These are phyloP conservation scores for Collariella sp. DNA, from an alignment of 495 filamentous ascomycete species.

Conservation along the genomic window DNA sequence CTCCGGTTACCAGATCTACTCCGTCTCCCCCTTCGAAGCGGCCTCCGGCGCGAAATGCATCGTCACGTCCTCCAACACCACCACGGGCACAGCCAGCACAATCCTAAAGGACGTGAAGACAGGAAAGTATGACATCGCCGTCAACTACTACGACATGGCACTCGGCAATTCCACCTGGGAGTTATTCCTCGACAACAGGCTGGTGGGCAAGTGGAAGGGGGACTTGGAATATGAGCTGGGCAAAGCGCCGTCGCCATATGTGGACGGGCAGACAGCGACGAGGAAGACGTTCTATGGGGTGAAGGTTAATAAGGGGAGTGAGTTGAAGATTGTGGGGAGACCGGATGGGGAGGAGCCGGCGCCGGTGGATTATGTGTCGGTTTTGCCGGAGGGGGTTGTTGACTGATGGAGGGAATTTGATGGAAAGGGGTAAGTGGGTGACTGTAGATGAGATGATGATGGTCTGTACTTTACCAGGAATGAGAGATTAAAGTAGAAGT, in stretches of 20 bases:
- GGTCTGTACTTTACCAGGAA: no score
- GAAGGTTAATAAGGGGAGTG: slow-evolving; percentile 44
- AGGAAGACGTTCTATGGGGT: slow-evolving; percentile 50
- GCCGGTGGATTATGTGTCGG: slow-evolving; percentile 57
- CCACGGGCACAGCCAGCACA: slow-evolving; percentile 40
- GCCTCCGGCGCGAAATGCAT: slow-evolving; percentile 34
- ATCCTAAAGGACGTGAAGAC: slow-evolving; percentile 36
- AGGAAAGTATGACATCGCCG: slow-evolving; percentile 53
- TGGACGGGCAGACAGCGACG: slow-evolving; percentile 58
- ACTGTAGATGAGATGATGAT: no score
- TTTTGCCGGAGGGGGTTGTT: slow-evolving; percentile 52
- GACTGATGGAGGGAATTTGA: no score
- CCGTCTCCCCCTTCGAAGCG: slow-evolving; percentile 47
- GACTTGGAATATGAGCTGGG: slow-evolving; percentile 49
- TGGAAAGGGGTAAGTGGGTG: no score
- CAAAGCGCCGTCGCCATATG: slow-evolving; percentile 44
- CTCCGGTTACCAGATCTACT: slow-evolving; percentile 42
- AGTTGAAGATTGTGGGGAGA: slow-evolving; percentile 49
- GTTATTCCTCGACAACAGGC: slow-evolving; percentile 43
- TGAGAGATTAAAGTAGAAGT: no score
- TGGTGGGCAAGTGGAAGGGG: slow-evolving; percentile 49
- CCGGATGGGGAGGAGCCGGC: slow-evolving; percentile 54
- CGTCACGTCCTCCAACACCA: slow-evolving; percentile 33
- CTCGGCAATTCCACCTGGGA: slow-evolving; percentile 40
- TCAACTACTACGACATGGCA: slow-evolving; percentile 58